Percentiles rank a stretch among this genome's conserved stretches.
Conservation (phyloP, 768 basidiomycete genomes). For the Lyophyllum semitale region DNA sequence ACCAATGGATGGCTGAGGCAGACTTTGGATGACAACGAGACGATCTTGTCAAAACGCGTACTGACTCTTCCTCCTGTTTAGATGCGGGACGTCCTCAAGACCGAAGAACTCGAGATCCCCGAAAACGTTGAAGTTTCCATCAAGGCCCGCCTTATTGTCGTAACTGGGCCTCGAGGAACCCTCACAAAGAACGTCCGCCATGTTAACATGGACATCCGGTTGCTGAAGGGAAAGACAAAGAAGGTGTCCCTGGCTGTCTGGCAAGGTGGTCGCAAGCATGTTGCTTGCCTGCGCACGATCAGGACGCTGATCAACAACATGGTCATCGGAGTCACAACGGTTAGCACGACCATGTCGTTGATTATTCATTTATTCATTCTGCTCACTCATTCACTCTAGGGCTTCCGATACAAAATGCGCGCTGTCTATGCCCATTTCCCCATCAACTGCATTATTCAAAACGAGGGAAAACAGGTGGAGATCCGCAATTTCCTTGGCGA, state of each 20-base stretch:
- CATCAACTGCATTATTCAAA: slow-evolving; percentile 96
- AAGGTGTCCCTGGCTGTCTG: slow-evolving; percentile 92
- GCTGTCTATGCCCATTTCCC: slow-evolving; percentile 99
- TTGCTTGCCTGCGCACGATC: slow-evolving; percentile 97
- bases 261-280: slow-evolving; percentile 98
- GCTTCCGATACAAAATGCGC: slow-evolving; percentile 99
- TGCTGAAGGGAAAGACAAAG: slow-evolving; percentile 76
- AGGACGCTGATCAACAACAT: slow-evolving; percentile 95
- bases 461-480: slow-evolving; percentile 70
- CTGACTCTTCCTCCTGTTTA: slow-evolving; percentile 39
- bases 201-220: slow-evolving; percentile 90
- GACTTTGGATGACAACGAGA: slow-evolving; percentile 39
- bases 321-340: slow-evolving; percentile 97
- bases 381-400: slow-evolving; percentile 47
- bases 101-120: slow-evolving; percentile 90
- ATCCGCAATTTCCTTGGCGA: slow-evolving; percentile 96
- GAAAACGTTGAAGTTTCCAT: slow-evolving; percentile 82
- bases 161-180: slow-evolving; percentile 90
- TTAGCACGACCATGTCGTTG: slow-evolving; percentile 25
- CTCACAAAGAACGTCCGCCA: slow-evolving; percentile 92
- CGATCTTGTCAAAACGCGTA: slow-evolving; percentile 33
- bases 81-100: slow-evolving; percentile 94
- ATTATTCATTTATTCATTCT: not conserved
- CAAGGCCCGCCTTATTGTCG: slow-evolving; percentile 90
- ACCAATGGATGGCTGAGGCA: slow-evolving; percentile 18